These are phyloP conservation scores for Fraxinus xanthoxyloides DNA, from an alignment of 305 asterid genomes.

Conservation along the genomic window DNA sequence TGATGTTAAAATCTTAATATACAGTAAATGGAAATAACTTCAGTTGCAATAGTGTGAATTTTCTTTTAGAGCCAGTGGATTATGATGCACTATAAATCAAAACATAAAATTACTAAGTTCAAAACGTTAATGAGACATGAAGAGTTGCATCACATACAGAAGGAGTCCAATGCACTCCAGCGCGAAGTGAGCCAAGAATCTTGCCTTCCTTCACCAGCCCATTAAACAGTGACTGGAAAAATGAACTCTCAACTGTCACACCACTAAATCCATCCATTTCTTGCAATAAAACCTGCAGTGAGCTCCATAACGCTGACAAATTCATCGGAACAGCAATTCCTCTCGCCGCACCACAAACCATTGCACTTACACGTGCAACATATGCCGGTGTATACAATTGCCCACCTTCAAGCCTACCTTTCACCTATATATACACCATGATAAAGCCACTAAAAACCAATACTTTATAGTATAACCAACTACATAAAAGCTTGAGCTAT, in stretches of 20 bases:
- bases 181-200: conserved; percentile 90
- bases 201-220: conserved; percentile 81
- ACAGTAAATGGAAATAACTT: conserved; percentile 11
- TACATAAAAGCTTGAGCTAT: not conserved
- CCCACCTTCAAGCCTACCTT: conserved; percentile 99
- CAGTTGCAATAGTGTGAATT: not conserved
- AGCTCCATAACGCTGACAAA: conserved; percentile 80
- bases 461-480: not conserved
- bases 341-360: conserved; percentile 98
- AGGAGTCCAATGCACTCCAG: conserved; percentile 98
- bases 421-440: conserved; percentile 50
- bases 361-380: conserved; percentile 85
- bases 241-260: conserved; percentile 76
- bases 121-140: conserved; percentile 13
- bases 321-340: conserved; percentile 86
- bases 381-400: conserved; percentile 94
- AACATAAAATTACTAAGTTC: not conserved
- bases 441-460: not conserved
- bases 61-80: conserved; percentile 5
- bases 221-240: conserved; percentile 90
- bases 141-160: conserved; percentile 54
- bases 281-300: conserved; percentile 74
- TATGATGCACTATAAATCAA: conserved; percentile 17
- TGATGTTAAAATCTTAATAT: not conserved
- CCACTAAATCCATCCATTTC: conserved; percentile 85